phyloP scores from a whole-genome alignment of 257 asterid species.

The Capsicum chinense region DNA sequence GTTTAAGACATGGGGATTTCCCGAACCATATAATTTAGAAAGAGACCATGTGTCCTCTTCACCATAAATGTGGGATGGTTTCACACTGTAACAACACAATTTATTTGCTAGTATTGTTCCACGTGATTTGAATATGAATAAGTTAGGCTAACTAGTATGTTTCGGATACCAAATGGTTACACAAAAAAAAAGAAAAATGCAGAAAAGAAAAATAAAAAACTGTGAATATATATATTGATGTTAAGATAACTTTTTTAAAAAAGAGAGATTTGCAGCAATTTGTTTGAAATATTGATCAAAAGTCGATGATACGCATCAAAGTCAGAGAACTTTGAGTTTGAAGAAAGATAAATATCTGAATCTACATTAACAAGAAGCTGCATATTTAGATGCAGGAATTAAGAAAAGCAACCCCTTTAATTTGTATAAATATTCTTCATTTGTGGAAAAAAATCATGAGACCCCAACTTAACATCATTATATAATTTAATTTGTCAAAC shows the following conservation, averaged over 20 bases:
- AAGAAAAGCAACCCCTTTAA: neutral
- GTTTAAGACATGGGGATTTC: neutral
- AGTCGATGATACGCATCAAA: neutral
- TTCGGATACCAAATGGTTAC: no score
- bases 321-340: neutral
- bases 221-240: no score
- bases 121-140: neutral
- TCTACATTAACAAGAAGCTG: constrained; percentile 18
- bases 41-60: neutral
- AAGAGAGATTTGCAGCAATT: neutral
- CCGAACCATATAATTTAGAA: neutral
- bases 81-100: neutral
- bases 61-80: neutral
- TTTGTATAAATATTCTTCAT: no score
- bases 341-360: constrained; percentile 15
- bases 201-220: neutral
- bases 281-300: neutral
- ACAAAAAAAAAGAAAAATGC: neutral
- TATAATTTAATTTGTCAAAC: no score
- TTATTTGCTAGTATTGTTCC: neutral
- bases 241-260: neutral
- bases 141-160: neutral
- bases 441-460: no score
- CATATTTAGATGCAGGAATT: neutral
- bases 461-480: no score